These are phyloP conservation scores for Sporisorium reilianum DNA, from an alignment of 1,284 basidiomycete species.

Conservation along the genomic window DNA sequence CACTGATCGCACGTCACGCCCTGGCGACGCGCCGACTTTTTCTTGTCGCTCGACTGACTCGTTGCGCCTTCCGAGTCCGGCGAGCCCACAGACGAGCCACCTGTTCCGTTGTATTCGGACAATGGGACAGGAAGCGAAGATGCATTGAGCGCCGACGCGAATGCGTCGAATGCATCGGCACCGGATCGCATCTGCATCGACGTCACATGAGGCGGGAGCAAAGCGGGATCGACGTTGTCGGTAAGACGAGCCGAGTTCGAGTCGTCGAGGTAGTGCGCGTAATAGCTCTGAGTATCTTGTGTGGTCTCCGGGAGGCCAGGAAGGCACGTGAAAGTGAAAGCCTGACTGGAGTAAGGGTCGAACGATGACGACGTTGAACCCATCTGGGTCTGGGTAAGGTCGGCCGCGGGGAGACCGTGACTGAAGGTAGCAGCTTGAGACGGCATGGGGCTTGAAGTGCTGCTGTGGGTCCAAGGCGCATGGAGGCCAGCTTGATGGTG, in stretches of 20 bases:
- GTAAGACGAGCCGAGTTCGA: constrained; percentile 2
- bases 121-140: constrained; percentile 22
- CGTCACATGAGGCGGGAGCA: constrained; percentile 12
- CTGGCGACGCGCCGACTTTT: constrained; percentile 46
- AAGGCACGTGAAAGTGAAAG: constrained; percentile 21
- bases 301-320: constrained; percentile 7
- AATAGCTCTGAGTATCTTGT: constrained; percentile 26
- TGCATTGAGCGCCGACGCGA: constrained; percentile 12
- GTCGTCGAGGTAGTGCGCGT: constrained; percentile 32
- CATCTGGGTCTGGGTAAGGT: neutral
- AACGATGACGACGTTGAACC: constrained; percentile 15
- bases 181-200: constrained; percentile 10
- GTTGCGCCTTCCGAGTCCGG: constrained; percentile 23
- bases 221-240: constrained; percentile 11
- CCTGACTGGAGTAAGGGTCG: constrained; percentile 2
- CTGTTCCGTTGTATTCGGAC: constrained; percentile 5
- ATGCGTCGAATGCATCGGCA: constrained; percentile 6
- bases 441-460: constrained; percentile 2
- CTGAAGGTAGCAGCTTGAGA: neutral
- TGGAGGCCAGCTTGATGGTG: neutral
- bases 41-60: constrained; percentile 32
- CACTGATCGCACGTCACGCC: constrained; percentile 64
- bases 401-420: constrained; percentile 13
- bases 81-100: constrained; percentile 6
- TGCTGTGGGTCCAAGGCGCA: constrained; percentile 10